Evolutionary conservation across 2,329 filamentous ascomycete species (phyloP).

Genomic region (Stenocarpella maydis): DNA sequence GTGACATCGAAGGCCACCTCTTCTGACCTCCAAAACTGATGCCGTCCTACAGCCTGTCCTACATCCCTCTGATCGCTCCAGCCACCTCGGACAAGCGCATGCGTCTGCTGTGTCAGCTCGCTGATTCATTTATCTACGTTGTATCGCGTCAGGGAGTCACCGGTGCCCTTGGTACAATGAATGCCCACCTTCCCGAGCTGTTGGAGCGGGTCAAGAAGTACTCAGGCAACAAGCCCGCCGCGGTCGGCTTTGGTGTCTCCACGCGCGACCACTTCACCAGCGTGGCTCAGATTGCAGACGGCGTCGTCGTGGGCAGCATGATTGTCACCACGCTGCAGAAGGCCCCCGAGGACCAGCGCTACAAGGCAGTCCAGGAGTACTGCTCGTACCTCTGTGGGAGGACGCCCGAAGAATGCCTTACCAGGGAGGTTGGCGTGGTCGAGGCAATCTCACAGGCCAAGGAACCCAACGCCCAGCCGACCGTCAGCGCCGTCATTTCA

Average conservation of each 20-base stretch:
- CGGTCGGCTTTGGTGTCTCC: slow-evolving; percentile 95
- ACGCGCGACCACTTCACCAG: slow-evolving; percentile 92
- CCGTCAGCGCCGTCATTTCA: slow-evolving; percentile 73
- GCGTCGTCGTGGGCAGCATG: slow-evolving; percentile 95
- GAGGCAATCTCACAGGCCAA: slow-evolving; percentile 71
- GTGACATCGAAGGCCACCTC: background rate
- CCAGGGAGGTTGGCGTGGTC: slow-evolving; percentile 73
- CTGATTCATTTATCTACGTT: slow-evolving; percentile 98
- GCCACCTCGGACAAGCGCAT: slow-evolving; percentile 92
- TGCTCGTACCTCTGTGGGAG: slow-evolving; percentile 73
- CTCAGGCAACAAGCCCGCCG: slow-evolving; percentile 88
- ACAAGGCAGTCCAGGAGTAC: slow-evolving; percentile 84
- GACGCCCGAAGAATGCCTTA: slow-evolving; percentile 49
- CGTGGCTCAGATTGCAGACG: slow-evolving; percentile 84
- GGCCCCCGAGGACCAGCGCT: slow-evolving; percentile 70
- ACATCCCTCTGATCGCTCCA: slow-evolving; percentile 95
- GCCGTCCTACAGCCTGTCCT: slow-evolving; percentile 75
- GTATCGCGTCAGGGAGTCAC: slow-evolving; percentile 98
- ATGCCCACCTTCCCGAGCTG: slow-evolving; percentile 81
- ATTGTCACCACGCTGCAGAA: slow-evolving; percentile 84
- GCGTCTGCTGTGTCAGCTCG: slow-evolving; percentile 94
- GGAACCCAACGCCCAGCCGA: slow-evolving; percentile 67
- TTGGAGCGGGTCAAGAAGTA: slow-evolving; percentile 89
- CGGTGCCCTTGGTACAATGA: slow-evolving; percentile 84
- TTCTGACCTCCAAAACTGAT: background rate